Base-by-base conservation (phyloP, 345 rosid genomes). In the Moricandia arvensis region DNA sequence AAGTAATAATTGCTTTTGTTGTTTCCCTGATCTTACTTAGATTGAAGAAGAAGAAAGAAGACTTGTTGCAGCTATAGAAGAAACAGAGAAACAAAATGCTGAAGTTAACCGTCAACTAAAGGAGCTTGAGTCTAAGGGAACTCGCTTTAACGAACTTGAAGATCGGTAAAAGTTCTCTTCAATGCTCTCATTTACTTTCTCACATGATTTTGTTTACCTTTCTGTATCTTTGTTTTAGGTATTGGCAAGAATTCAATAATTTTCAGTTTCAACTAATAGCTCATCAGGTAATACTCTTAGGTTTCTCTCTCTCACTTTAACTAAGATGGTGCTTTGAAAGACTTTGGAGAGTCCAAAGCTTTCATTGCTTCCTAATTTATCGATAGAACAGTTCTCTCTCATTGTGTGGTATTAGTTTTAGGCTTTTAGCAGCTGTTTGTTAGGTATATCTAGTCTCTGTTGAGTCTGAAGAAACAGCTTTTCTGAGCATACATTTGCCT, bases 1-100 rank as follows among this genome's bases (percentile, higher is more conserved):
- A 21, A 16, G 41, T 66, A 27, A 24, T 31, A 33, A 49, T 16
- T 31, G 47, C 38, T 27, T 54, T 71, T 10, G 60, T 34, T 76
- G n/a, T 21, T 61, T 26, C 72, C 57, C 26, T 71, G 16, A 64
- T 12, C 77, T n/a, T 81, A 31, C 70, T 63, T 75, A 95, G 97
- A 87, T 92, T 68, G 99, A 95, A 76, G 97, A 89, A 79, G 99
- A 92, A 83, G 97, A 89, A 84, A 87, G 91, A 81, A 88, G 84
- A 76, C 97, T 95, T 85, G 88, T 88, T 78, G 90, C 88, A 77
- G 89, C 84, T 79, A 90, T 92, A 66, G 84, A 82, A 83, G 97
- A 92, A 85, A 82, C 88, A 54, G 97, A 89, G 82, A 95, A 84
- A 73, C 91, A 95, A 82, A 49, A 49, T 1, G 55, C 55, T 49